Evolutionary conservation across 2,329 filamentous ascomycete species (phyloP).

Genomic region (Volutella citrinella): DNA sequence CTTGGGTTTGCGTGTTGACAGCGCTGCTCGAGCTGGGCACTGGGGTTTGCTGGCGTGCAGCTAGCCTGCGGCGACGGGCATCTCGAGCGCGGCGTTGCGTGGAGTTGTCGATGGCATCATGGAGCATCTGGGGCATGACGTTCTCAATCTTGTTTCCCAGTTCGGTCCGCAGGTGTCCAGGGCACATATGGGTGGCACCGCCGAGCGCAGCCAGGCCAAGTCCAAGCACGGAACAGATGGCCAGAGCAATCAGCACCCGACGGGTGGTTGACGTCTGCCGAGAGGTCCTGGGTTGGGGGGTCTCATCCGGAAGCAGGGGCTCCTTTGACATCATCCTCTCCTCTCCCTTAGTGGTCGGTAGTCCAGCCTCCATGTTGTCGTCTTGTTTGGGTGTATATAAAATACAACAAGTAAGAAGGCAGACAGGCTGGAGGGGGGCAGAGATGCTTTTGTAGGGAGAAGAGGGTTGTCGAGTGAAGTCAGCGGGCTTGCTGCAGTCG

Average conservation of each 20-base stretch:
- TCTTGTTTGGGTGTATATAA: conserved; percentile 17
- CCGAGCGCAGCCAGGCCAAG: conserved; percentile 22
- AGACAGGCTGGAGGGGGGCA: conserved; percentile 5
- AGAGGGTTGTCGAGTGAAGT: no score
- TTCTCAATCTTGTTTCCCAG: conserved; percentile 11
- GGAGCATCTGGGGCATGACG: conserved; percentile 56
- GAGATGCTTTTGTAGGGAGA: conserved; percentile 21
- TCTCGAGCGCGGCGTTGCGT: neutral
- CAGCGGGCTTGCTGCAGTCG: no score
- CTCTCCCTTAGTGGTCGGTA: conserved; percentile 26
- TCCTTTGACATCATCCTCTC: conserved; percentile 28
- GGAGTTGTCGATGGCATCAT: conserved; percentile 24
- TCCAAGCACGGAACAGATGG: conserved; percentile 22
- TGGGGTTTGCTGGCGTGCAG: neutral
- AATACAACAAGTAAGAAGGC: neutral
- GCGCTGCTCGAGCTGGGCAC: conserved; percentile 2
- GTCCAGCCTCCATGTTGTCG: conserved; percentile 28
- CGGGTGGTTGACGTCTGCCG: conserved; percentile 20
- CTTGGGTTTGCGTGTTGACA: conserved; percentile 3
- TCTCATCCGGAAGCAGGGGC: conserved; percentile 23
- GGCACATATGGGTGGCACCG: conserved; percentile 21
- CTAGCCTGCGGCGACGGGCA: neutral
- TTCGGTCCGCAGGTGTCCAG: conserved; percentile 22
- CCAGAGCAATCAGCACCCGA: conserved; percentile 22
- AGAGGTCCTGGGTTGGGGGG: conserved; percentile 12